Evolutionary conservation across 2,329 filamentous ascomycete genomes (phyloP).

Genomic region (Penicillium sp.): DNA sequence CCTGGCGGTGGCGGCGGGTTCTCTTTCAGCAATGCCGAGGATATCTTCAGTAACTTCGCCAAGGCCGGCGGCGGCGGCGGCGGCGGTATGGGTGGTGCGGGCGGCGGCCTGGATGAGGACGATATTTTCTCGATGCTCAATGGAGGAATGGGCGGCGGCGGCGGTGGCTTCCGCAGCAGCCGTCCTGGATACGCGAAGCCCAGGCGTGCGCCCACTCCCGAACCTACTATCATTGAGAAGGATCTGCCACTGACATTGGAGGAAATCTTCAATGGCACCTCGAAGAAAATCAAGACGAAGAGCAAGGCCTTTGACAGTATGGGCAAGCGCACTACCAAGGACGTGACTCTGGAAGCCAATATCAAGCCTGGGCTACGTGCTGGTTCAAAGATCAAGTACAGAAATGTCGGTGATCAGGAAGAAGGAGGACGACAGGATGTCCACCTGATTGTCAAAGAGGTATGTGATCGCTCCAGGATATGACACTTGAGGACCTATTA

Average conservation of each 20-base stretch:
- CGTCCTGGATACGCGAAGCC: conserved; percentile 28
- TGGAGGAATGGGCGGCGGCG: conserved; percentile 44
- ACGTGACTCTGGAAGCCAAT: conserved; percentile 88
- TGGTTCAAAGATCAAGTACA: conserved; percentile 97
- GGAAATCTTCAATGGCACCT: conserved; percentile 80
- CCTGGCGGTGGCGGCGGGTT: conserved; percentile 65
- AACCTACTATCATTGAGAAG: conserved; percentile 88
- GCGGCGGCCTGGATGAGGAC: conserved; percentile 53
- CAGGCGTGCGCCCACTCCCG: conserved; percentile 60
- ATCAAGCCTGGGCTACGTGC: conserved; percentile 96
- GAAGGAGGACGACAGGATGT: conserved; percentile 94
- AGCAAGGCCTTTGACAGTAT: conserved; percentile 85
- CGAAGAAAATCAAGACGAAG: conserved; percentile 98
- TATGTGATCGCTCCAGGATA: conserved; percentile 48
- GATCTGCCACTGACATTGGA: conserved; percentile 78
- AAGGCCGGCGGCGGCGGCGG: conserved; percentile 55
- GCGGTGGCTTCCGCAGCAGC: conserved; percentile 30
- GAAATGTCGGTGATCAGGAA: conserved; percentile 94
- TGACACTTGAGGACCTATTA: not conserved
- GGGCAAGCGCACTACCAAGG: conserved; percentile 80
- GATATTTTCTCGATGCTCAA: conserved; percentile 55
- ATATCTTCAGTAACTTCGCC: conserved; percentile 83
- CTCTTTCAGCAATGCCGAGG: conserved; percentile 77
- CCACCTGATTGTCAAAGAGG: conserved; percentile 92
- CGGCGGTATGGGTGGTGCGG: conserved; percentile 45